Evolutionary conservation across 2,329 filamentous ascomycete genomes (phyloP), one percentile per base, ranked within the genome.

Genomic region (Fusarium coicis): DNA sequence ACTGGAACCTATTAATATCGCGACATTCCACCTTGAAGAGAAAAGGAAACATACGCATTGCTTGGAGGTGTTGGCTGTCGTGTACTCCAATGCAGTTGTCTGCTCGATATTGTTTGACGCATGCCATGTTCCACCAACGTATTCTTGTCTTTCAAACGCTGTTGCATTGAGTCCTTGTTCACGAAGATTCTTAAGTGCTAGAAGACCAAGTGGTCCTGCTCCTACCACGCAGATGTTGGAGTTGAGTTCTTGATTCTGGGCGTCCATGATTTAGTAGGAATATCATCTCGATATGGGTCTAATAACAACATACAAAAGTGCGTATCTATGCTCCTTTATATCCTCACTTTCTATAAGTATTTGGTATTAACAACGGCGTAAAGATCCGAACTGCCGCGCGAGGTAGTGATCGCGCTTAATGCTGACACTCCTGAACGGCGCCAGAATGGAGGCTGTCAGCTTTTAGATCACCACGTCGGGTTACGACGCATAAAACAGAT

Each of bases 121-220:
- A 47, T 81, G 78, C 84, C 84, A 86, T 10, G 83, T 78, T 8
- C 85, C 84, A 15, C 84, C 84, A 40, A 85, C 73, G 52, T 79
- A 79, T 30, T 80, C 72, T 47, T 83, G 80, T 44, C 80, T 78
- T 62, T 86, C 85, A 49, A 86, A 84, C 2, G 80, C 82, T 14
- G 79, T 80, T 15, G 81, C 83, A 14, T 83, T 70, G 54, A 85
- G 84, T 8, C 84, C 84, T 72, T 84, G 84, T 64, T 86, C 84
- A 12, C 79, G 74, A 32, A 86, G 76, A 57, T 83, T 83, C 72
- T 86, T 86, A 59, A 83, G 73, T 18, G 84, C 78, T 21, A 81
- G 77, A 18, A 85, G 78, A 46, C 84, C 84, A 7, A 82, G 74
- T 2, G 77, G 78, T 19, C 82, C 82, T 12, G 76, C 58, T 30